These are phyloP conservation scores for Chlorella variabilis DNA, from an alignment of 163 green algal genomes.

Conservation along the genomic window DNA sequence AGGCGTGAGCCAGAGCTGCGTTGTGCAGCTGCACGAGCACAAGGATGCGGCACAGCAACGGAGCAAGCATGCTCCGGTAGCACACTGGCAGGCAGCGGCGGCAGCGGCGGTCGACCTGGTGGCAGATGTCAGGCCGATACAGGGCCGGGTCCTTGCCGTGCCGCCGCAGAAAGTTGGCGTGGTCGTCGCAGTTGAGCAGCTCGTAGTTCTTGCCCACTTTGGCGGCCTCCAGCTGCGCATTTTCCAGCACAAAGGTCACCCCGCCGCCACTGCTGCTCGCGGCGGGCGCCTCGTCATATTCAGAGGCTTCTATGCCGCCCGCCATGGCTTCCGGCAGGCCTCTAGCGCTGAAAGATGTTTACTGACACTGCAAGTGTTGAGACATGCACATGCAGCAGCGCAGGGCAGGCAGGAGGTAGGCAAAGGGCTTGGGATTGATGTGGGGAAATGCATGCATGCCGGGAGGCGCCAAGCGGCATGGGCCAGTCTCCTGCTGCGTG, in stretches of 20 bases:
- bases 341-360: not conserved
- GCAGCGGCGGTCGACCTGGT: constrained; percentile 75
- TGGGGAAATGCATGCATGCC: too few species aligned
- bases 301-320: constrained; percentile 35
- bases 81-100: not conserved
- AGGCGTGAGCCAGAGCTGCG: not conserved
- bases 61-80: too few species aligned
- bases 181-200: constrained; percentile 98
- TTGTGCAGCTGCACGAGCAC: too few species aligned
- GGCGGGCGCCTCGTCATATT: constrained; percentile 21
- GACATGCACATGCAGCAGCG: too few species aligned
- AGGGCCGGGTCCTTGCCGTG: constrained; percentile 88
- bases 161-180: constrained; percentile 88
- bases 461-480: too few species aligned
- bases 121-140: constrained; percentile 95
- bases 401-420: too few species aligned
- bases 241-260: constrained; percentile 95
- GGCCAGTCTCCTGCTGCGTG: too few species aligned
- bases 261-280: constrained; percentile 29
- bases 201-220: constrained; percentile 96
- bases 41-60: too few species aligned
- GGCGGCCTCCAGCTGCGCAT: constrained; percentile 89
- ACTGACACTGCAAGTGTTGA: not conserved
- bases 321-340: not conserved
- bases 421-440: too few species aligned